A percentile compares a stretch with the other conserved stretches of the same genome.
These are phyloP conservation scores for Boletus sp. DNA, from an alignment of 768 basidiomycete genomes.

Conservation along the genomic window DNA sequence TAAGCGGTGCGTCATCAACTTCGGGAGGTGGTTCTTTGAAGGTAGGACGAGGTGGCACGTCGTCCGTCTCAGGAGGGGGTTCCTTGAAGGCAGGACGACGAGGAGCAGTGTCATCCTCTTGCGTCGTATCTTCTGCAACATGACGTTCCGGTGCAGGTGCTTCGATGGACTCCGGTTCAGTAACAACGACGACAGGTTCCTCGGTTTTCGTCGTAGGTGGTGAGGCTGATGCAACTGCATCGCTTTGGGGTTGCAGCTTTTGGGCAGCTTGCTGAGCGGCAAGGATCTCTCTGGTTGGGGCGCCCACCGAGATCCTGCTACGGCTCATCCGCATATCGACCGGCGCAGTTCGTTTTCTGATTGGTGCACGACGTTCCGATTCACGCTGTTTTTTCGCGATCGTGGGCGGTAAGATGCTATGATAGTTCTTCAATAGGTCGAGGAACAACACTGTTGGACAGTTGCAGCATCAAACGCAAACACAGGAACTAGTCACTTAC, in stretches of 20 bases:
- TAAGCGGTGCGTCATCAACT: constrained; percentile 38
- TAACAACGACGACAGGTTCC: constrained; percentile 15
- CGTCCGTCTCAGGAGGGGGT: constrained; percentile 47
- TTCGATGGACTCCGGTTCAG: constrained; percentile 18
- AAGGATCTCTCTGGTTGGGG: constrained; percentile 67
- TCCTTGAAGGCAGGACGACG: constrained; percentile 57
- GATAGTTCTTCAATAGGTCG: constrained; percentile 78
- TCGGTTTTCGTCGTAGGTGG: constrained; percentile 15
- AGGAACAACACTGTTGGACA: constrained; percentile 67
- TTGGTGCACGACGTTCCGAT: constrained; percentile 78
- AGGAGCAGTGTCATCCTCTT: constrained; percentile 19
- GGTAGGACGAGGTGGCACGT: constrained; percentile 38
- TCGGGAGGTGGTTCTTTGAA: constrained; percentile 70
- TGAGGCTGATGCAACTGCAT: constrained; percentile 10
- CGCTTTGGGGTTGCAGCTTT: constrained; percentile 35
- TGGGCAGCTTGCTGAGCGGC: constrained; percentile 67
- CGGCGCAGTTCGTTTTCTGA: constrained; percentile 83
- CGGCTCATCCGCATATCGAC: constrained; percentile 88
- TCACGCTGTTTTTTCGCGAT: constrained; percentile 85
- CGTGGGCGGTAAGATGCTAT: constrained; percentile 72
- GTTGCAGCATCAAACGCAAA: background rate
- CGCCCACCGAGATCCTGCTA: constrained; percentile 67
- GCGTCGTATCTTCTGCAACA: constrained; percentile 1
- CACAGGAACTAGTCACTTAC: constrained; percentile 40
- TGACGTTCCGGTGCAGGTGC: background rate